These are phyloP conservation scores for Xylaria palmicola DNA, from an alignment of 495 filamentous ascomycete species.

Conservation along the genomic window DNA sequence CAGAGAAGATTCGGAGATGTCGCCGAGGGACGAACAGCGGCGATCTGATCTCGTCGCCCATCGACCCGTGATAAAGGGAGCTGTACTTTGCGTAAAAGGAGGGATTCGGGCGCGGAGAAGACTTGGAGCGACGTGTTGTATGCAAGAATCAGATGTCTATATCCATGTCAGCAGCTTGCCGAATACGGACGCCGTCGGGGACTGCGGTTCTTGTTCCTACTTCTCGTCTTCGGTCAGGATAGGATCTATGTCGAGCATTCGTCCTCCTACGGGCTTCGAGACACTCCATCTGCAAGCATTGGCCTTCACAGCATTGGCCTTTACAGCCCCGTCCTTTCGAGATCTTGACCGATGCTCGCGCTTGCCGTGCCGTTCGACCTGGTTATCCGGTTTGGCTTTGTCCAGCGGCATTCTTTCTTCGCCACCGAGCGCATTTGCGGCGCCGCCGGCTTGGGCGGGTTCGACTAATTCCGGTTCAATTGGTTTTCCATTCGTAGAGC, in stretches of 20 bases:
- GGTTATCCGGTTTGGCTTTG: background rate
- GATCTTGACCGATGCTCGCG: conserved; percentile 5
- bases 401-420: background rate
- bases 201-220: conserved; percentile 53
- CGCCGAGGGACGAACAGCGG: conserved; percentile 60
- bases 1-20: conserved; percentile 59
- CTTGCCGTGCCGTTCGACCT: conserved; percentile 11
- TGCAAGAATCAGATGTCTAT: conserved; percentile 66
- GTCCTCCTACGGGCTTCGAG: conserved; percentile 63
- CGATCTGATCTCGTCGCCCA: conserved; percentile 38
- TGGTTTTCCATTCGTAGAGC: conserved; percentile 2
- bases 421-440: background rate
- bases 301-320: background rate
- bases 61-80: conserved; percentile 24
- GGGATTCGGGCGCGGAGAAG: conserved; percentile 76
- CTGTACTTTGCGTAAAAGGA: conserved; percentile 65
- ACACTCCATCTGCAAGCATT: conserved; percentile 50
- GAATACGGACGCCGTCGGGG: background rate
- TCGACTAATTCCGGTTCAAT: background rate
- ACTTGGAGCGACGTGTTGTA: conserved; percentile 67
- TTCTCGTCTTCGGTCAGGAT: conserved; percentile 77
- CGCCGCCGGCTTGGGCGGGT: conserved; percentile 1
- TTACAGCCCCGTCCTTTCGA: background rate
- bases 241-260: conserved; percentile 72
- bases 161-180: conserved; percentile 27